Evolutionary conservation across 495 filamentous ascomycete species (phyloP).

Genomic region (Staphylotrichum tortipilum): DNA sequence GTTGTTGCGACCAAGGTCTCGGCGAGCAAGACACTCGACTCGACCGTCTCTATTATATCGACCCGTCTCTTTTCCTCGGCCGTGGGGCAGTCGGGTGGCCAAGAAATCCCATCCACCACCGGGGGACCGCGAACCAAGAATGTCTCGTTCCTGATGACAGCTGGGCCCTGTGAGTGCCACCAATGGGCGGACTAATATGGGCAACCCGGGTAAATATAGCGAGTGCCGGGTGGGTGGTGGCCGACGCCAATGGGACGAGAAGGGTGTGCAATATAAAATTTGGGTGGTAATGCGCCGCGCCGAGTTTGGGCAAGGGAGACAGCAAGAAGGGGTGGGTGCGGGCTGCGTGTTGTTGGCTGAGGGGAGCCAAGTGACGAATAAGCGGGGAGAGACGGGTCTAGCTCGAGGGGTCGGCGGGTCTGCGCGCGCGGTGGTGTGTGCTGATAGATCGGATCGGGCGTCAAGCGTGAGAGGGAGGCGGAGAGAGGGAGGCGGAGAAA

Average conservation of each 20-base stretch:
- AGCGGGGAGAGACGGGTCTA: not conserved
- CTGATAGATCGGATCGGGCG: too few relatives aligned
- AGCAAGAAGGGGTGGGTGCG: too few relatives aligned
- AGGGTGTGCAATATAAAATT: constrained; percentile 18
- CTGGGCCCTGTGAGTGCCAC: not conserved
- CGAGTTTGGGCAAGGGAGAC: constrained; percentile 4
- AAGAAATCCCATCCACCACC: not conserved
- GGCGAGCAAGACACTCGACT: too few relatives aligned
- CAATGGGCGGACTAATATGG: constrained; percentile 23
- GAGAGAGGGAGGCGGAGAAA: too few relatives aligned
- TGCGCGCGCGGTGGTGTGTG: not conserved
- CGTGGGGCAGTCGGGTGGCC: not conserved
- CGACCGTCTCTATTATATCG: constrained; percentile 3
- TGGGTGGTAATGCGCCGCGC: constrained; percentile 25
- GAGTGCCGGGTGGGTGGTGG: constrained; percentile 16
- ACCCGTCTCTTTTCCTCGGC: not conserved
- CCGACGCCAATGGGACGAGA: constrained; percentile 24
- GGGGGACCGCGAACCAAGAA: not conserved
- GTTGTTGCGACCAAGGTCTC: not conserved
- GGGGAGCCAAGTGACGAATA: not conserved
- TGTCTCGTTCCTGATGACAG: not conserved
- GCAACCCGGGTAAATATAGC: constrained; percentile 28
- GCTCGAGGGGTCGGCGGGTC: not conserved
- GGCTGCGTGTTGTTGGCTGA: too few relatives aligned
- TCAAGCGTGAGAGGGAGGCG: too few relatives aligned